These are phyloP conservation scores for Phytophthora pini DNA, from an alignment of 352 stramenopile species.

Conservation along the genomic window DNA sequence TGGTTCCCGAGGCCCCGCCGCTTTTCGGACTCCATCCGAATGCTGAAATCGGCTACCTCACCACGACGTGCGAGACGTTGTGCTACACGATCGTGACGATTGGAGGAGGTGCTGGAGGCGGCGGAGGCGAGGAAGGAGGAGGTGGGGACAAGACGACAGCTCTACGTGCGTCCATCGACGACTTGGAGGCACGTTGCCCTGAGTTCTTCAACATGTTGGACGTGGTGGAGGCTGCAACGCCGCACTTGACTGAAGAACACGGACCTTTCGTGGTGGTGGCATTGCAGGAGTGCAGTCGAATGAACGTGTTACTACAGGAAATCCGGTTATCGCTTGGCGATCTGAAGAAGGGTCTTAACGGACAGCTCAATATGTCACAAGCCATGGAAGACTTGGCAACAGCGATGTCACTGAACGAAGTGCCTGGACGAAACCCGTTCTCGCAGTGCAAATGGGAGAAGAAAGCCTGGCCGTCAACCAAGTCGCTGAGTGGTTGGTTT, in stretches of 20 bases:
- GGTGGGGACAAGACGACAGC: slow-evolving; percentile 77
- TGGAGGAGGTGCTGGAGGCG: slow-evolving; percentile 67
- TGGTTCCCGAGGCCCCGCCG: slow-evolving; percentile 92
- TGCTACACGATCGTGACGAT: slow-evolving; percentile 96
- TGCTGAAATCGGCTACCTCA: slow-evolving; percentile 96
- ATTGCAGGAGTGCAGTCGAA: slow-evolving; percentile 94
- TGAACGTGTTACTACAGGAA: slow-evolving; percentile 94
- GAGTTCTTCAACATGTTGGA: slow-evolving; percentile 94
- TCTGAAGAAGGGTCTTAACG: slow-evolving; percentile 96
- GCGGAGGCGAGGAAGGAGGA: slow-evolving; percentile 40
- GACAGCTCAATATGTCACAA: slow-evolving; percentile 96
- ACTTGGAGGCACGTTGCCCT: slow-evolving; percentile 91
- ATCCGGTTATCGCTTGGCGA: slow-evolving; percentile 92
- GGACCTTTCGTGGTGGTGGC: slow-evolving; percentile 95
- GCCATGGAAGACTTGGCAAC: slow-evolving; percentile 94
- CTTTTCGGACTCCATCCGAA: slow-evolving; percentile 96
- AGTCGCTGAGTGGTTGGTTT: slow-evolving; percentile 93
- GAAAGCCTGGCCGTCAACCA: slow-evolving; percentile 95
- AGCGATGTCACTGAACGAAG: slow-evolving; percentile 93
- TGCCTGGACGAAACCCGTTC: slow-evolving; percentile 95
- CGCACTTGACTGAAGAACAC: slow-evolving; percentile 88
- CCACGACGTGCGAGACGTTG: slow-evolving; percentile 90
- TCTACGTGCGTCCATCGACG: slow-evolving; percentile 89
- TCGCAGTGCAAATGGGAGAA: slow-evolving; percentile 96
- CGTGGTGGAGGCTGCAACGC: slow-evolving; percentile 87